These are phyloP conservation scores for Ophiostoma quercus DNA, from an alignment of 2,329 filamentous ascomycete genomes.

Conservation along the genomic window DNA sequence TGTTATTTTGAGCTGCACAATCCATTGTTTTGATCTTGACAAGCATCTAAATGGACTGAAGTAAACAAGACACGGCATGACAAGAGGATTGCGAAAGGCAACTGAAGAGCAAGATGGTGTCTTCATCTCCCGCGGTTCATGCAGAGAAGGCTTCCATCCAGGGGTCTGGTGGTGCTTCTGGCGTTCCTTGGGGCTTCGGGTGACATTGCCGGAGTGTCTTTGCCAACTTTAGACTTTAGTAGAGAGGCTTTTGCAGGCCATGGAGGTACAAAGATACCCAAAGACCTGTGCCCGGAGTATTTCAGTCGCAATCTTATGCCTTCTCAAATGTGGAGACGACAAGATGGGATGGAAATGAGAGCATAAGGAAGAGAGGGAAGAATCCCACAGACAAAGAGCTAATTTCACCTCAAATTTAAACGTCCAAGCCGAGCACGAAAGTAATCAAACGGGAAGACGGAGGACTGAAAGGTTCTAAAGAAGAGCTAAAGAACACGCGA, in stretches of 20 bases:
- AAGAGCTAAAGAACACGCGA: neutral
- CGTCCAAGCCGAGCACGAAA: neutral
- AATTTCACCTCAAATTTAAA: neutral
- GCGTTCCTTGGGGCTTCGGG: neutral
- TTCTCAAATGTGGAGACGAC: neutral
- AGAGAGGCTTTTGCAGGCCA: neutral
- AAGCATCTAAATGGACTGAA: neutral
- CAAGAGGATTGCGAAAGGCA: neutral
- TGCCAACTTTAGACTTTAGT: neutral
- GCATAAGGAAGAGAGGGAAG: neutral
- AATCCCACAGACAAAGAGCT: neutral
- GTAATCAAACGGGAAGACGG: neutral
- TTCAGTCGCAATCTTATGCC: slow-evolving; percentile 5
- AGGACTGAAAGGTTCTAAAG: neutral
- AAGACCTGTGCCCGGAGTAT: neutral
- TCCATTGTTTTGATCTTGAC: neutral
- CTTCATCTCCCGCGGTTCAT: slow-evolving; percentile 23
- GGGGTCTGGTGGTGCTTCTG: slow-evolving; percentile 4
- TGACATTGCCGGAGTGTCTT: neutral
- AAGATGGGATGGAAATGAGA: slow-evolving; percentile 15
- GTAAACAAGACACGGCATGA: slow-evolving; percentile 7
- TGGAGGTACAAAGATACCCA: neutral
- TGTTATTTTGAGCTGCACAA: neutral
- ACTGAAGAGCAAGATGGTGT: neutral
- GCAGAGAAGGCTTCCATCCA: slow-evolving; percentile 22